phyloP scores from a whole-genome alignment of 2,329 filamentous ascomycete species.

The Cladobotryum protrusum region DNA sequence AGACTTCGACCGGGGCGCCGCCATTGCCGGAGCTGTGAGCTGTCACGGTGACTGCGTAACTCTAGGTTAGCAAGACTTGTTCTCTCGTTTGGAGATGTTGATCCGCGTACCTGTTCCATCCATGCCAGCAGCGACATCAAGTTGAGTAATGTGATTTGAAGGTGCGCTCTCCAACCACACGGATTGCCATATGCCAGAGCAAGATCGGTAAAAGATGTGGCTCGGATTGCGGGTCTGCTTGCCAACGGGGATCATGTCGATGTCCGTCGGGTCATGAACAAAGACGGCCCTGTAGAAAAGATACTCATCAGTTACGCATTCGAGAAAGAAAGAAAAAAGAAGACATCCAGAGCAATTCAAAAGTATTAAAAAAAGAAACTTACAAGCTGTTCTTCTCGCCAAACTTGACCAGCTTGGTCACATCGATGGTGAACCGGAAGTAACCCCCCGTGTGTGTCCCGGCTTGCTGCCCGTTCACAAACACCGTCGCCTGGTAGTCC shows the following conservation, averaged over 20 bases:
- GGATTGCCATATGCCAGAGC: conserved; percentile 68
- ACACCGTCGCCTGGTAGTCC: conserved; percentile 52
- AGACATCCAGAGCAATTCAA: too few species aligned
- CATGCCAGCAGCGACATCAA: conserved; percentile 55
- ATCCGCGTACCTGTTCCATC: conserved; percentile 40
- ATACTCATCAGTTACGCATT: too few species aligned
- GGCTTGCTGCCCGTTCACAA: conserved; percentile 48
- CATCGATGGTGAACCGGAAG: conserved; percentile 54
- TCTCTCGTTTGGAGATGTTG: too few species aligned
- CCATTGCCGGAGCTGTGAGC: conserved; percentile 40
- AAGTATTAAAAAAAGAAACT: conserved; percentile 15
- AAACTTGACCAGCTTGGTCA: conserved; percentile 38
- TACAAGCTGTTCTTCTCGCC: conserved; percentile 50
- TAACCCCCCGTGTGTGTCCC: conserved; percentile 55
- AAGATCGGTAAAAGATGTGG: conserved; percentile 67
- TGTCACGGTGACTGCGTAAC: conserved; percentile 45
- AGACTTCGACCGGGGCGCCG: conserved; percentile 29
- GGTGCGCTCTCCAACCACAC: conserved; percentile 66
- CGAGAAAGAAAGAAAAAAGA: background rate
- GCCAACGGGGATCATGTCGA: conserved; percentile 55
- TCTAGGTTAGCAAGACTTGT: too few species aligned
- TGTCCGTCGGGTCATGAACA: conserved; percentile 62
- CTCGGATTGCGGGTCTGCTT: conserved; percentile 53
- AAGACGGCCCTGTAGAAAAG: conserved; percentile 47
- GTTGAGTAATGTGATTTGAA: conserved; percentile 46